Percentiles rank a stretch among this genome's conserved stretches.
These are phyloP conservation scores for Fraxinus angustifolia DNA, from an alignment of 305 asterid genomes.

Conservation along the genomic window DNA sequence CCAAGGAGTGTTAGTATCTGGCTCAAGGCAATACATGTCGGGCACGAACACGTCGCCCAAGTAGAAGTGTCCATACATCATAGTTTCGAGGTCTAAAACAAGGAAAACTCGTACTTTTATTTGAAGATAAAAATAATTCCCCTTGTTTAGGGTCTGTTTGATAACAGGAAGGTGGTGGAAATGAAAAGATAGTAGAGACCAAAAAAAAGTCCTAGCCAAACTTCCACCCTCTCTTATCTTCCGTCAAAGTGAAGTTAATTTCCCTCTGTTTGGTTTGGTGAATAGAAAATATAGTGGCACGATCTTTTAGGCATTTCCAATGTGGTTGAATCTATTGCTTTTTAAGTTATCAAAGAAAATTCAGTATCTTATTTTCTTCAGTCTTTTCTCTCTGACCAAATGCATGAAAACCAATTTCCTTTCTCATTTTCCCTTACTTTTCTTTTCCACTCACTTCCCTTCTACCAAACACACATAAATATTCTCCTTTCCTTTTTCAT, in stretches of 20 bases:
- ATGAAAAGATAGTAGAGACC: background rate
- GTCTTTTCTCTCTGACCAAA: background rate
- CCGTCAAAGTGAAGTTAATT: background rate
- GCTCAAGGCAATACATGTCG: background rate
- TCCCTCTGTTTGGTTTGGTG: background rate
- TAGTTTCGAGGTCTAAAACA: background rate
- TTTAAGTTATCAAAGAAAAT: background rate
- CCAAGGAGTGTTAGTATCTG: background rate
- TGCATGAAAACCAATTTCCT: background rate
- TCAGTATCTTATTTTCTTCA: background rate
- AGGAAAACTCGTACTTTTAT: background rate
- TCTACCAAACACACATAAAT: background rate
- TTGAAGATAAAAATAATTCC: background rate
- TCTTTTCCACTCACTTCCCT: background rate
- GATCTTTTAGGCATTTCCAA: background rate
- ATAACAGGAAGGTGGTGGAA: background rate
- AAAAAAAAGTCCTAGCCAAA: too few relatives aligned
- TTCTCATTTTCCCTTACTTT: background rate
- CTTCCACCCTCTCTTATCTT: background rate
- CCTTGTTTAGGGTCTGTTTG: background rate
- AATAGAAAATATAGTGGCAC: background rate
- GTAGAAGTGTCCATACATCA: background rate
- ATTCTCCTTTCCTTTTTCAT: background rate
- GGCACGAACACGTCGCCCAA: background rate
- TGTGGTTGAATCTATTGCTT: background rate